A percentile compares a stretch with the other conserved stretches of the same genome.
phyloP scores from a whole-genome alignment of 1,284 basidiomycete genomes.

The Ganoderma resinaceum region DNA sequence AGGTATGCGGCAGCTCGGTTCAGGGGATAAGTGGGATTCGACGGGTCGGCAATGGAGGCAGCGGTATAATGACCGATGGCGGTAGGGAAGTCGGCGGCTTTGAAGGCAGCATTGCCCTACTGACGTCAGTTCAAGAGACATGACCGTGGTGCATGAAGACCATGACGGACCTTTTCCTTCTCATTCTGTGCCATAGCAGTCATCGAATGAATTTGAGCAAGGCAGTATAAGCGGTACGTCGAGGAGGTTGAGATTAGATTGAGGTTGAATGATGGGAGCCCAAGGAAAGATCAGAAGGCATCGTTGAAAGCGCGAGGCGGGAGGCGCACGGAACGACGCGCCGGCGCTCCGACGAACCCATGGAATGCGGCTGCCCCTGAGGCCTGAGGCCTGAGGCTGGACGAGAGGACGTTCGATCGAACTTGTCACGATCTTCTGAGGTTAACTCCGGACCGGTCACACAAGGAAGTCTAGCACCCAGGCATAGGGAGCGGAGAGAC shows the following conservation, averaged over 20 bases:
- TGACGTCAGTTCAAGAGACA: neutral
- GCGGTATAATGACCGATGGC: conserved; percentile 76
- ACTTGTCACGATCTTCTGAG: neutral
- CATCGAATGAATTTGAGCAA: conserved; percentile 14
- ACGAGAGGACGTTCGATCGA: conserved; percentile 1
- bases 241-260: neutral
- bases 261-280: neutral
- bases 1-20: conserved; percentile 87
- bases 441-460: conserved; percentile 5
- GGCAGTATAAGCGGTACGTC: neutral
- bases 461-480: too few relatives aligned
- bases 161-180: conserved; percentile 41
- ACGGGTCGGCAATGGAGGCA: conserved; percentile 70
- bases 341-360: conserved; percentile 4
- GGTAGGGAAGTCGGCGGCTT: conserved; percentile 54
- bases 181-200: conserved; percentile 30
- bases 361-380: too few relatives aligned
- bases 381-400: too few relatives aligned
- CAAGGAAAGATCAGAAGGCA: neutral
- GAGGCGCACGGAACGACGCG: neutral
- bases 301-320: neutral
- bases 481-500: neutral
- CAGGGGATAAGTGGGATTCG: conserved; percentile 71
- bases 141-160: neutral
- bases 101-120: conserved; percentile 69